Evolutionary conservation across 139 green algal genomes (phyloP), one percentile per base, ranked within the genome.

Genomic region (Chlorella sorokiniana): DNA sequence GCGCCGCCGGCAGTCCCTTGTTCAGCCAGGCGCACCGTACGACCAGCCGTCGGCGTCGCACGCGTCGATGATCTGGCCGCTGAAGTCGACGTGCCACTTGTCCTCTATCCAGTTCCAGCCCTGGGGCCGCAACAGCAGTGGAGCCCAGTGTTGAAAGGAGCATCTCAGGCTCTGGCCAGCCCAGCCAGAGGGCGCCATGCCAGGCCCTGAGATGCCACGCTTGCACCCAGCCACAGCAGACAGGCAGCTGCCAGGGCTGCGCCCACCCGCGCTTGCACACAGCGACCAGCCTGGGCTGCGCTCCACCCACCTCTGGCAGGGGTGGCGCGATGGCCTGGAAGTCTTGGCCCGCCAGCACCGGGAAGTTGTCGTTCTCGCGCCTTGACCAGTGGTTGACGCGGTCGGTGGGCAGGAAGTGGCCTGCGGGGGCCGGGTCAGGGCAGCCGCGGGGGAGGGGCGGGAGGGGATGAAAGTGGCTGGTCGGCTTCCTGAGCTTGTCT

Each of bases 351-450:
- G 73, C 38, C 1, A 79, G 52, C 54, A 79, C 31, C 1, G 73
- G 73, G 40, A 79, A 79, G 73, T 41, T 41, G 25, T 79, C 73
- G 54, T 79, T 52, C 54, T 79, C 73, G 31, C 73, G 73, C 52
- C 73, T 25, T 0, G 52, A 69, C 73, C 73, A 79, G 38, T 69
- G 73, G 54, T 79, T 79, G 37, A 79, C 73, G 3, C 88, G 82
- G 85, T 98, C 94, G 1, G 86, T 92, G 14, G 94, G 94, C 70
- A 98, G 89, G 85, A 98, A 96, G 87, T 97, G 91, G 18, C 94
- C 94, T 0, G n/a, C n/a, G n/a, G n/a, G n/a, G n/a, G n/a, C n/a
- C n/a, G n/a, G n/a, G n/a, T n/a, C n/a, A n/a, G n/a, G n/a, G n/a
- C n/a, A n/a, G n/a, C n/a, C n/a, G n/a, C n/a, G n/a, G n/a, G n/a